Conservation (phyloP, 1,139 yeast genomes). For the Torulaspora globosa region DNA sequence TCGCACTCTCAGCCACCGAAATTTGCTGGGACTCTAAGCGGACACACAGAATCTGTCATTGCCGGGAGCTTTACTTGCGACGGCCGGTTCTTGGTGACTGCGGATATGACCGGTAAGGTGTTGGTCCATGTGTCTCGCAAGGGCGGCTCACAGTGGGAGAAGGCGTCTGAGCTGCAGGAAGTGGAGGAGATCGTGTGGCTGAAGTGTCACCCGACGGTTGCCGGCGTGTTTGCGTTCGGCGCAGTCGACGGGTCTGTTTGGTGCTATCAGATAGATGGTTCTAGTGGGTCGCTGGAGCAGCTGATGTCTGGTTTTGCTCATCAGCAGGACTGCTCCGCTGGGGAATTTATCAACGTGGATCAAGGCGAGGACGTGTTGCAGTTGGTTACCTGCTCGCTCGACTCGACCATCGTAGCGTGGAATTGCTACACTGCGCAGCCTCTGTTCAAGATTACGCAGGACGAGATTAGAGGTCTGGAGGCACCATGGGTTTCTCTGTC, state of each 20-base stretch:
- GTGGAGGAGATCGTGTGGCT: conserved; percentile 85
- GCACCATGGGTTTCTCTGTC: conserved; percentile 86
- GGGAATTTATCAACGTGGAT: conserved; percentile 62
- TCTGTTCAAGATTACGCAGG: conserved; percentile 57
- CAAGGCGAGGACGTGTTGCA: conserved; percentile 58
- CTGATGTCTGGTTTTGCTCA: conserved; percentile 80
- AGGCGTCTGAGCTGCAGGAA: conserved; percentile 69
- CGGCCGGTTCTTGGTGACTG: conserved; percentile 77
- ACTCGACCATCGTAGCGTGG: conserved; percentile 85
- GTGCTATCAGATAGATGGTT: conserved; percentile 70
- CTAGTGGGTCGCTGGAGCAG: conserved; percentile 55
- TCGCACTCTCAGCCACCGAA: conserved; percentile 81
- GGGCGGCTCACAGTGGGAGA: conserved; percentile 79
- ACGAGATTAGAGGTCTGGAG: conserved; percentile 63
- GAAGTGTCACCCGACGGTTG: conserved; percentile 68
- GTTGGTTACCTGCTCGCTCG: conserved; percentile 79
- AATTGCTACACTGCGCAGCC: conserved; percentile 75
- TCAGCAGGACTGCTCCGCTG: conserved; percentile 72
- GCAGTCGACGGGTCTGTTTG: conserved; percentile 91
- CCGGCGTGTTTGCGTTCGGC: conserved; percentile 84
- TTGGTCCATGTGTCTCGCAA: conserved; percentile 67
- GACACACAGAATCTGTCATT: conserved; percentile 80
- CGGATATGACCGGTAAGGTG: conserved; percentile 90
- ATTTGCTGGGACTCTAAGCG: conserved; percentile 67
- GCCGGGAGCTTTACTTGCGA: conserved; percentile 79